phyloP scores from a whole-genome alignment of 2,329 filamentous ascomycete species.

The Capronia coronata region DNA sequence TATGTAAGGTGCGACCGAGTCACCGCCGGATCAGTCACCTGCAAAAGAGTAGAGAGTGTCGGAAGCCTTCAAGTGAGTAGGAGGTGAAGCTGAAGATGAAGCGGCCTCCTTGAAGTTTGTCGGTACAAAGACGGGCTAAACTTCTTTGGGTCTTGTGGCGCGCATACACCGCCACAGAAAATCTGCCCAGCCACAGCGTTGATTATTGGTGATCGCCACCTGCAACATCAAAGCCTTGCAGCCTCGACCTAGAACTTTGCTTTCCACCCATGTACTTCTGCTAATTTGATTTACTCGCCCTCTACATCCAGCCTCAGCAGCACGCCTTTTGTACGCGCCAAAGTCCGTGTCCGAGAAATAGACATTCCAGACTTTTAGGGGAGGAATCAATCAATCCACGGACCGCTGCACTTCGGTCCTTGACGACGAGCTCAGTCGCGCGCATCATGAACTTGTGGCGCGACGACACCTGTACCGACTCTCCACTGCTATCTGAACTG shows the following conservation, averaged over 20 bases:
- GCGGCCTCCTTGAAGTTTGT: not conserved
- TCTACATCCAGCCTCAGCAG: not conserved
- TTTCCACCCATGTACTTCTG: not conserved
- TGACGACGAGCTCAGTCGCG: not conserved
- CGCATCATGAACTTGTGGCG: not conserved
- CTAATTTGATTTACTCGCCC: not conserved
- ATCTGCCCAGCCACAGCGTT: not conserved
- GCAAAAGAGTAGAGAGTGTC: not conserved
- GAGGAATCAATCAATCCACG: too few species aligned
- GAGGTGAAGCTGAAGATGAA: not conserved
- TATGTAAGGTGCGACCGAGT: too few species aligned
- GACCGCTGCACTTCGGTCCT: too few species aligned
- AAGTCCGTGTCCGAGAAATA: too few species aligned
- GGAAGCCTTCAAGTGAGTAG: too few species aligned
- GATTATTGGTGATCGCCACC: not conserved
- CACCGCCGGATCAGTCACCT: not conserved
- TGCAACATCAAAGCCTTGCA: not conserved
- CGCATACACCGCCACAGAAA: not conserved
- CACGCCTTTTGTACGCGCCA: not conserved
- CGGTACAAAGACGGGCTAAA: not conserved
- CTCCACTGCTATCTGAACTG: not conserved
- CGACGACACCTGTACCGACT: not conserved
- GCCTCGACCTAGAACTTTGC: not conserved
- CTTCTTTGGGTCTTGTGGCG: not conserved
- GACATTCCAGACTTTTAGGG: too few species aligned